Conservation (phyloP, 2,329 filamentous ascomycete genomes). For the Ophiostoma himal-ulmi region DNA sequence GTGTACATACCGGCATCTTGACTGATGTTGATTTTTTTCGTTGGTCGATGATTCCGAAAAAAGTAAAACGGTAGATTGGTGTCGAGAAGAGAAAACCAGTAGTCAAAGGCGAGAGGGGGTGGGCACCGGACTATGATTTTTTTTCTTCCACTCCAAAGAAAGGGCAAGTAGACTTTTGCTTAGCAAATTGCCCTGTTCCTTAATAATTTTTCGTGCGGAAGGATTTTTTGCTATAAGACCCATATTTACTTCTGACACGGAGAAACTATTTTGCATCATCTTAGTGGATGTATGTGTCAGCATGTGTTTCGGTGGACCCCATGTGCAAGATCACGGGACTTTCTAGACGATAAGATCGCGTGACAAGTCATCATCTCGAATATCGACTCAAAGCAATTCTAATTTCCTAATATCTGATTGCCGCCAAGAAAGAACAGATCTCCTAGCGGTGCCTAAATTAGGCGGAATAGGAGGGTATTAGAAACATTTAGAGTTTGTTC, state of each 20-base stretch:
- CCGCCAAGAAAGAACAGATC: constrained; percentile 2
- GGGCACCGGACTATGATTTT: constrained; percentile 21
- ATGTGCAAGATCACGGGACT: background rate
- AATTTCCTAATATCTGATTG: background rate
- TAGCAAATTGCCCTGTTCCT: constrained; percentile 13
- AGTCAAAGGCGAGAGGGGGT: constrained; percentile 19
- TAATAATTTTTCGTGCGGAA: constrained; percentile 24
- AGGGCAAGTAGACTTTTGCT: background rate
- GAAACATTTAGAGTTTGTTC: background rate
- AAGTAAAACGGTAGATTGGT: constrained; percentile 20
- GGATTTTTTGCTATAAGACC: background rate
- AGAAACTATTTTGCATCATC: constrained; percentile 18
- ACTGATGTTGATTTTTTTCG: constrained; percentile 31
- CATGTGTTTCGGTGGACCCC: background rate
- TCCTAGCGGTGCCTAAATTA: background rate
- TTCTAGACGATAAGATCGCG: background rate
- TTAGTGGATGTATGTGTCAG: background rate
- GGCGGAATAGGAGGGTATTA: background rate
- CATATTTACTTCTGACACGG: constrained; percentile 9
- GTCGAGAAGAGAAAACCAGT: constrained; percentile 26
- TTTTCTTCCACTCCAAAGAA: constrained; percentile 13
- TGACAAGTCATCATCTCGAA: background rate
- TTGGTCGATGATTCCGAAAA: constrained; percentile 31
- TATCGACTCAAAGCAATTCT: background rate
- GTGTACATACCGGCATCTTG: constrained; percentile 38